These are phyloP conservation scores for Borealophlyctis nickersoniae DNA, from an alignment of 192 early-diverging fungal species.

Conservation along the genomic window DNA sequence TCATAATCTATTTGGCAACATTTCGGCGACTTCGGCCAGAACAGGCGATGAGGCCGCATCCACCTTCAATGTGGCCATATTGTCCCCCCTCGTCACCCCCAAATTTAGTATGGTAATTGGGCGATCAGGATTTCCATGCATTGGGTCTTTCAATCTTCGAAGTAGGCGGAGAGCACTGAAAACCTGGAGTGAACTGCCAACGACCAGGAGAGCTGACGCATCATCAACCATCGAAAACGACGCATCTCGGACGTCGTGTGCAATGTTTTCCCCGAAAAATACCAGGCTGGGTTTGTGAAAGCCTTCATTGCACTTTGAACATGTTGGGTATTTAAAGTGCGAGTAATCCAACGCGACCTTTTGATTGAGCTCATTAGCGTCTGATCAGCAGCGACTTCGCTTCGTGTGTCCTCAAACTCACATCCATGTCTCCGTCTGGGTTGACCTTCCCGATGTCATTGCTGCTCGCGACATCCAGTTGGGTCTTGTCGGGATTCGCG, in stretches of 20 bases:
- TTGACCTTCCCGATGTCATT: conserved; percentile 60
- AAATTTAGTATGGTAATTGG: conserved; percentile 69
- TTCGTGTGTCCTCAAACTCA: conserved; percentile 31
- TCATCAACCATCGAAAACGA: conserved; percentile 60
- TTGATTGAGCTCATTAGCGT: no score
- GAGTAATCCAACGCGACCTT: conserved; percentile 47
- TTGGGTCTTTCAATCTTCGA: conserved; percentile 58
- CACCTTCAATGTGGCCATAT: conserved; percentile 45
- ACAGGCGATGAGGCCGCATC: conserved; percentile 27
- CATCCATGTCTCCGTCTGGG: conserved; percentile 82
- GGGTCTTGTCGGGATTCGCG: conserved; percentile 22
- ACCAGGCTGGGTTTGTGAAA: conserved; percentile 66
- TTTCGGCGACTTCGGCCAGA: background rate
- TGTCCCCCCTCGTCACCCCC: conserved; percentile 74
- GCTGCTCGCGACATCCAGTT: conserved; percentile 33
- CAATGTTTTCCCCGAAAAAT: conserved; percentile 89
- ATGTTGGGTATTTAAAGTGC: conserved; percentile 71
- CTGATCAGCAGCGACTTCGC: conserved; percentile 18
- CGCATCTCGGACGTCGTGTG: conserved; percentile 41
- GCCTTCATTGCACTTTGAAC: conserved; percentile 58
- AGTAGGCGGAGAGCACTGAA: conserved; percentile 80
- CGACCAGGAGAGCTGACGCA: conserved; percentile 63
- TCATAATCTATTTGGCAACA: no score
- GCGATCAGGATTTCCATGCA: conserved; percentile 38
- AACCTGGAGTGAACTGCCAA: conserved; percentile 80